Evolutionary conservation across 1,139 yeast genomes (phyloP).

Genomic region (Candida dubliniensis): DNA sequence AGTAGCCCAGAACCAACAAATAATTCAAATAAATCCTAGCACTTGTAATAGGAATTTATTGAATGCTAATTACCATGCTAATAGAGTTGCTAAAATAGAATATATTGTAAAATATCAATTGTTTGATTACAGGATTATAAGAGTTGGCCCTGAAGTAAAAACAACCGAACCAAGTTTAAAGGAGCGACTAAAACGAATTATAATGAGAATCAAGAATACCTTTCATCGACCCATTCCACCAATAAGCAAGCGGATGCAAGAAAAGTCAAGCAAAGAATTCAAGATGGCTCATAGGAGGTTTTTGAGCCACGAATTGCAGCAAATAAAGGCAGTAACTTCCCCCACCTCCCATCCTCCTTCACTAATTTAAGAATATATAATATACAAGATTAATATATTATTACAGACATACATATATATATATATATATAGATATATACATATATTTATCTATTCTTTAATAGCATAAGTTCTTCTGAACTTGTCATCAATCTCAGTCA

Average conservation of each 20-base stretch:
- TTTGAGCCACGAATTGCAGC: neutral
- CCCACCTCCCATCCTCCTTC: neutral
- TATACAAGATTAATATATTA: neutral
- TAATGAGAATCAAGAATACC: neutral
- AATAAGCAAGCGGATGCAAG: neutral
- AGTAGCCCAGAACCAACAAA: neutral
- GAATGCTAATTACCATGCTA: neutral
- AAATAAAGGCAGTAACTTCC: neutral
- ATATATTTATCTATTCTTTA: slow-evolving; percentile 43
- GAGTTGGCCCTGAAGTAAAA: neutral
- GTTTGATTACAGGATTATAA: neutral
- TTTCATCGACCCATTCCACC: too few species aligned
- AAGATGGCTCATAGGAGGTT: neutral
- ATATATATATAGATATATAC: slow-evolving; percentile 1
- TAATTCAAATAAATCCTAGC: neutral
- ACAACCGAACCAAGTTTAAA: neutral
- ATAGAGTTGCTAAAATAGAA: neutral
- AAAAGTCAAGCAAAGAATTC: neutral
- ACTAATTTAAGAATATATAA: neutral
- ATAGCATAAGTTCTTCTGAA: slow-evolving; percentile 78
- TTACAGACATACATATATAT: slow-evolving; percentile 1
- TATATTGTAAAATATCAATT: slow-evolving; percentile 2
- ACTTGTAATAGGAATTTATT: neutral
- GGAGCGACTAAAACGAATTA: neutral
- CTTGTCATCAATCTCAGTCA: slow-evolving; percentile 81